Evolutionary conservation across 2,329 filamentous ascomycete genomes (phyloP).

Genomic region (Colletotrichum liaoningense): DNA sequence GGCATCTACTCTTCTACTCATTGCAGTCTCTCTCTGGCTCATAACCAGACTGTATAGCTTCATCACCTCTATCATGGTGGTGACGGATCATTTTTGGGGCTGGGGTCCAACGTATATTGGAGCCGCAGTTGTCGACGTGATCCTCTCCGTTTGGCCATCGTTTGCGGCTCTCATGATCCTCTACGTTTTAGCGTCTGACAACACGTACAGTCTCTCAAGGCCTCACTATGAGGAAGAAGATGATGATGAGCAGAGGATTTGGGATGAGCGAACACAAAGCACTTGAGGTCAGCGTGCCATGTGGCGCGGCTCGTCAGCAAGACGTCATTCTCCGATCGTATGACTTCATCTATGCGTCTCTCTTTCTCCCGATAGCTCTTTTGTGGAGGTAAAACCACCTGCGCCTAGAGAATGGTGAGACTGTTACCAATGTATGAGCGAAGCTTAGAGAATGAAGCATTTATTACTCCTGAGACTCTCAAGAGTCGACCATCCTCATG

Average conservation of each 20-base stretch:
- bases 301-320: neutral
- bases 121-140: neutral
- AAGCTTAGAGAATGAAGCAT: accelerated
- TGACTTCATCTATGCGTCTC: neutral
- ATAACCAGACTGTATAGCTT: neutral
- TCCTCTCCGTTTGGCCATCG: neutral
- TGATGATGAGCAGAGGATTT: neutral
- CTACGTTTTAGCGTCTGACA: neutral
- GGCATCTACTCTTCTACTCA: neutral
- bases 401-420: neutral
- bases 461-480: accelerated
- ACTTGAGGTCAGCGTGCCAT: neutral
- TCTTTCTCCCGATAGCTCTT: neutral
- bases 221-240: neutral
- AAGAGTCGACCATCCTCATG: neutral
- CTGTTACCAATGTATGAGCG: neutral
- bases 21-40: neutral
- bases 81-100: neutral
- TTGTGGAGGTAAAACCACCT: too few species aligned
- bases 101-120: neutral
- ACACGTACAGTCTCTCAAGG: neutral
- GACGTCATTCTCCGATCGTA: neutral
- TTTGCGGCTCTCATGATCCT: neutral
- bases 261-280: neutral
- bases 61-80: neutral